phyloP scores from a whole-genome alignment of 768 basidiomycete genomes.

The Suillus subalutaceus region DNA sequence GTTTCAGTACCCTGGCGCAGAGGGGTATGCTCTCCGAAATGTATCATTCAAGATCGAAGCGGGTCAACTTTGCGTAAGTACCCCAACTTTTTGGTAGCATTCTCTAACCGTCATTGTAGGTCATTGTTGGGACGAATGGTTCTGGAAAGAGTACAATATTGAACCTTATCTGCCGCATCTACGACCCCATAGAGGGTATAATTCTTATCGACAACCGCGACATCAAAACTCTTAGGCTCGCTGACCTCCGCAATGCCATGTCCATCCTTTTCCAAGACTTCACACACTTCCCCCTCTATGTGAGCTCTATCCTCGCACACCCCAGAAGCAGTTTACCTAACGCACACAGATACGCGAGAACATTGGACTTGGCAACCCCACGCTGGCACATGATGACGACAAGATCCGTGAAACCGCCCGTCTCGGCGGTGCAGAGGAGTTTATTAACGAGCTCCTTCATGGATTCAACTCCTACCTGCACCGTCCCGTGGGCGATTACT shows the following conservation, averaged over 20 bases:
- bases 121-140: constrained; percentile 79
- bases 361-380: constrained; percentile 72
- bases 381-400: constrained; percentile 52
- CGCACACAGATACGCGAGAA: constrained; percentile 68
- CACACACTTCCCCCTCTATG: constrained; percentile 76
- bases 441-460: constrained; percentile 65
- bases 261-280: constrained; percentile 83
- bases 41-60: constrained; percentile 70
- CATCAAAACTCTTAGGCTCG: constrained; percentile 60
- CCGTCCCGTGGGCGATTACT: constrained; percentile 52
- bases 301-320: constrained; percentile 33
- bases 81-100: not conserved
- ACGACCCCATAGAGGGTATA: constrained; percentile 67
- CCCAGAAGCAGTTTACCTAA: not conserved
- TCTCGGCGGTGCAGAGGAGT: constrained; percentile 70
- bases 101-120: constrained; percentile 36
- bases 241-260: constrained; percentile 62
- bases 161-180: constrained; percentile 70
- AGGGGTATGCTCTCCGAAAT: constrained; percentile 52
- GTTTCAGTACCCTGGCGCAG: constrained; percentile 65
- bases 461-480: constrained; percentile 72
- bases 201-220: constrained; percentile 67
- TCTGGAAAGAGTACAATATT: constrained; percentile 82
- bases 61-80: constrained; percentile 74
- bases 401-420: constrained; percentile 65